Evolutionary conservation across 495 filamentous ascomycete species (phyloP).

Genomic region (Filosporella fistucella): DNA sequence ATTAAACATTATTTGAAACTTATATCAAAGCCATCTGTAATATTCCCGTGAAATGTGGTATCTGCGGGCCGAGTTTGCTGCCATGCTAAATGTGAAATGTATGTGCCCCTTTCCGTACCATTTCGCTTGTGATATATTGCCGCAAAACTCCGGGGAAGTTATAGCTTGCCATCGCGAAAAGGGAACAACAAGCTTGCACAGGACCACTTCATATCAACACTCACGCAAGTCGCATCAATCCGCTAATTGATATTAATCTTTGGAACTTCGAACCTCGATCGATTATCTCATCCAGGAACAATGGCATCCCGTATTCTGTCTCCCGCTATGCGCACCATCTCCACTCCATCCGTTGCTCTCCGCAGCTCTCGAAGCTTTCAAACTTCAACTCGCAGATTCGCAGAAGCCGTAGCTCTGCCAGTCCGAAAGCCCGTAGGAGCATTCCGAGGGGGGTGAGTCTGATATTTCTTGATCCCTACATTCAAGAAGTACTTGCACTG

Average conservation of each 20-base stretch:
- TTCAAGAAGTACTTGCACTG: too few species aligned
- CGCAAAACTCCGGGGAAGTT: conserved; percentile 10
- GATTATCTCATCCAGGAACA: conserved; percentile 4
- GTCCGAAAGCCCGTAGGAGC: conserved; percentile 81
- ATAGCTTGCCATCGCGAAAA: background rate
- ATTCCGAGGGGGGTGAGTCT: conserved; percentile 83
- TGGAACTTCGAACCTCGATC: conserved; percentile 5
- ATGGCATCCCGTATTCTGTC: conserved; percentile 46
- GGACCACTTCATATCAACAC: conserved; percentile 2
- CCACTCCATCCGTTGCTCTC: conserved; percentile 21
- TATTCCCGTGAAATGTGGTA: background rate
- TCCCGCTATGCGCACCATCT: conserved; percentile 29
- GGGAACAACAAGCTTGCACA: conserved; percentile 8
- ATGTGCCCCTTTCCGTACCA: background rate
- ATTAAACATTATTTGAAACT: too few species aligned
- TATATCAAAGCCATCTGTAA: background rate
- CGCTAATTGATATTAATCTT: background rate
- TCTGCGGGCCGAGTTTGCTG: background rate
- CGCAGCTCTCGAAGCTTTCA: conserved; percentile 30
- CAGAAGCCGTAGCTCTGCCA: conserved; percentile 40
- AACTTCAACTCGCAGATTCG: conserved; percentile 39
- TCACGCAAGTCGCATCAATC: background rate
- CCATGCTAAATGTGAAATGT: background rate
- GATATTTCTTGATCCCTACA: too few species aligned
- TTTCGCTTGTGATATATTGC: background rate